These are phyloP conservation scores for Naematelia aurantialba DNA, from an alignment of 768 basidiomycete genomes.

Conservation along the genomic window DNA sequence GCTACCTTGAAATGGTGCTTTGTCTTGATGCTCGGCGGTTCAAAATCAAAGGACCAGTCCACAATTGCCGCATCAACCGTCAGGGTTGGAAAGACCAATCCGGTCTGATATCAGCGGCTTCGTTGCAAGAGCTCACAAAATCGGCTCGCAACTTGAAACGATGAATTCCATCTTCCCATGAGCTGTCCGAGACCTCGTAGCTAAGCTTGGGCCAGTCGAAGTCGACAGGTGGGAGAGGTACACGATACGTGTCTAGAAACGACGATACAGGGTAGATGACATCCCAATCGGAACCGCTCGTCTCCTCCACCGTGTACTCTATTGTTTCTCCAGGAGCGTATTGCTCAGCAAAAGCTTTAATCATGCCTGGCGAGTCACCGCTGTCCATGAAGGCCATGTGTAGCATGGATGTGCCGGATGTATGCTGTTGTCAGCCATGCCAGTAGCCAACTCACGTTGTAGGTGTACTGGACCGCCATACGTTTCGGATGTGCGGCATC, in stretches of 20 bases:
- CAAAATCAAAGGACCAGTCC: slow-evolving; percentile 73
- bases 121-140: slow-evolving; percentile 3
- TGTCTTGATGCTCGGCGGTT: slow-evolving; percentile 68
- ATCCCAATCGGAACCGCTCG: slow-evolving; percentile 85
- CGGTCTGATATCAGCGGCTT: slow-evolving; percentile 22
- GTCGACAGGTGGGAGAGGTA: slow-evolving; percentile 52
- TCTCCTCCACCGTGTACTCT: slow-evolving; percentile 61
- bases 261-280: slow-evolving; percentile 52
- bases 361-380: slow-evolving; percentile 66
- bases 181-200: slow-evolving; percentile 30
- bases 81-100: slow-evolving; percentile 57
- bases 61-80: slow-evolving; percentile 89
- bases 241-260: slow-evolving; percentile 81
- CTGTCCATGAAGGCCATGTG: slow-evolving; percentile 83
- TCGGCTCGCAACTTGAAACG: background rate
- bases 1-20: slow-evolving; percentile 90
- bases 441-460: slow-evolving; percentile 63
- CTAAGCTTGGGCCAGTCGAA: slow-evolving; percentile 59
- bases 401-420: slow-evolving; percentile 65
- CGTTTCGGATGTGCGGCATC: slow-evolving; percentile 83
- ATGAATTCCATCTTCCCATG: background rate
- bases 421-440: slow-evolving; percentile 56
- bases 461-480: slow-evolving; percentile 73
- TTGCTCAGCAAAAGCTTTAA: slow-evolving; percentile 58
- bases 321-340: slow-evolving; percentile 56